phyloP scores from a whole-genome alignment of 148 eudicot species.

The Chenopodium suecicum region DNA sequence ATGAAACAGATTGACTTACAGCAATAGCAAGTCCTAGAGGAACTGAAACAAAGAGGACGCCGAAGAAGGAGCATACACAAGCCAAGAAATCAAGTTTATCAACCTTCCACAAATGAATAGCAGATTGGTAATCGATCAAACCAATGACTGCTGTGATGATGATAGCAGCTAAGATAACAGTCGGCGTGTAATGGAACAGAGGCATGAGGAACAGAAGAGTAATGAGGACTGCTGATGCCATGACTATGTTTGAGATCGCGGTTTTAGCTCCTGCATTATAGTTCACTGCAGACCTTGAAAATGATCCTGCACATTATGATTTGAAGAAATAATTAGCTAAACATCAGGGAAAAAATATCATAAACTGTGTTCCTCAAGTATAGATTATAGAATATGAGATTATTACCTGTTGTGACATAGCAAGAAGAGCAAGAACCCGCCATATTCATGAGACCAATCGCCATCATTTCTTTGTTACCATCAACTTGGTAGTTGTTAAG shows the following conservation, averaged over 20 bases:
- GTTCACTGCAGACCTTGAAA: constrained; percentile 94
- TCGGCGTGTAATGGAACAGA: constrained; percentile 76
- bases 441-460: constrained; percentile 94
- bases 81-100: constrained; percentile 89
- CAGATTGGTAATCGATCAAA: constrained; percentile 74
- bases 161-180: constrained; percentile 76
- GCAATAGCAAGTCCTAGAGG: constrained; percentile 85
- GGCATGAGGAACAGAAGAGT: constrained; percentile 89
- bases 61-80: constrained; percentile 71
- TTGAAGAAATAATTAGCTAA: neutral
- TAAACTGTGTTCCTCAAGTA: neutral
- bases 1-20: constrained; percentile 43
- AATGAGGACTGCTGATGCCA: constrained; percentile 81
- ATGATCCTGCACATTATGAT: constrained; percentile 55
- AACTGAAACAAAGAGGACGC: constrained; percentile 89
- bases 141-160: constrained; percentile 88
- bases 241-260: constrained; percentile 75
- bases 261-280: constrained; percentile 89
- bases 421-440: constrained; percentile 95
- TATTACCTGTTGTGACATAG: constrained; percentile 81
- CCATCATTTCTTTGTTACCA: constrained; percentile 99
- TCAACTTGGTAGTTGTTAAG: constrained; percentile 90
- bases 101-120: constrained; percentile 67
- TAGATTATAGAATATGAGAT: neutral
- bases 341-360: neutral